Percentiles rank a stretch among this genome's conserved stretches.
Evolutionary conservation across 441 rosid genomes (phyloP).

Genomic region (Macaranga tanarius): DNA sequence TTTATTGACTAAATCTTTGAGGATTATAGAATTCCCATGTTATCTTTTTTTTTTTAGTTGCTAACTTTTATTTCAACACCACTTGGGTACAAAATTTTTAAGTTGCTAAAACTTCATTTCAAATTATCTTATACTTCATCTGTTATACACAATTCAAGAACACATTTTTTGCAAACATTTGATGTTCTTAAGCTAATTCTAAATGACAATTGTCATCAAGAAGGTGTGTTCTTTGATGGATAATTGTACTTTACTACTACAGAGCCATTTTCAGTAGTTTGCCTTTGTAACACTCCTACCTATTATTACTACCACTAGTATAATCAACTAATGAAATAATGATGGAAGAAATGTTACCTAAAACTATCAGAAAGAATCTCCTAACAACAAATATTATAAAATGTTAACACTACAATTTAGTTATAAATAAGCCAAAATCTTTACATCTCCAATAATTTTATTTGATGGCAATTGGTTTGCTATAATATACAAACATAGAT

Average conservation of each 20-base stretch:
- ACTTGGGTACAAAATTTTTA: conserved; percentile 57
- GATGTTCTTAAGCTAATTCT: conserved; percentile 43
- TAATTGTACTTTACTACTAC: conserved; percentile 54
- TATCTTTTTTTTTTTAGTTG: conserved; percentile 59
- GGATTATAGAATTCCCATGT: conserved; percentile 52
- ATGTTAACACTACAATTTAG: no score
- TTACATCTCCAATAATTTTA: no score
- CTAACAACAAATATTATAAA: no score
- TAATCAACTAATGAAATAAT: no score
- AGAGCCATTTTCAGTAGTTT: conserved; percentile 59
- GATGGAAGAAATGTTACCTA: no score
- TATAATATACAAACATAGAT: no score
- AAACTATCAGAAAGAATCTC: no score
- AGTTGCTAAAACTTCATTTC: conserved; percentile 43
- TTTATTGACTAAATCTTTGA: conserved; percentile 54
- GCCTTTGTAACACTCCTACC: no score
- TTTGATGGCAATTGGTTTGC: no score
- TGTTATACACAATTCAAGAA: conserved; percentile 57
- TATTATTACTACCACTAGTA: no score
- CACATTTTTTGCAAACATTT: conserved; percentile 45
- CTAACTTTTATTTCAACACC: conserved; percentile 55
- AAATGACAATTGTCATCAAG: conserved; percentile 47
- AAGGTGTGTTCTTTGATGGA: conserved; percentile 56
- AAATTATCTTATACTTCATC: conserved; percentile 35
- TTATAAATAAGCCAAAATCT: no score